phyloP scores from a whole-genome alignment of 2,329 filamentous ascomycete species.

The Sporothrix brasiliensis region DNA sequence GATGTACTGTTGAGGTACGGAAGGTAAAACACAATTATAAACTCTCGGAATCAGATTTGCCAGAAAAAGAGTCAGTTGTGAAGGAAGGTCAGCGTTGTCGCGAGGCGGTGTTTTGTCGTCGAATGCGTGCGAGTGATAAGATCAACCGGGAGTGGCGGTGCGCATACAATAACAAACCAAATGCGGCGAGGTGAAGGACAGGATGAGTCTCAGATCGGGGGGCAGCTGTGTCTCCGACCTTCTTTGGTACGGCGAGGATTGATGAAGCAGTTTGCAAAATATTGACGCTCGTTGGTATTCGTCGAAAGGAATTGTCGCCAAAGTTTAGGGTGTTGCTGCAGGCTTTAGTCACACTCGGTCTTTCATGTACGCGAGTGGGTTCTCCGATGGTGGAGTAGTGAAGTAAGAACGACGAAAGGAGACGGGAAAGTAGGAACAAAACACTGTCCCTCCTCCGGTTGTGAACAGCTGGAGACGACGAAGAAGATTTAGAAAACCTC shows the following conservation, averaged over 20 bases:
- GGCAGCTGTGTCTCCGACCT: constrained; percentile 27
- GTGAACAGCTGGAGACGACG: background rate
- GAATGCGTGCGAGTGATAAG: background rate
- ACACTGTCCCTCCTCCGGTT: background rate
- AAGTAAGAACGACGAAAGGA: background rate
- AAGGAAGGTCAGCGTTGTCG: background rate
- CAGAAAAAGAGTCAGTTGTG: background rate
- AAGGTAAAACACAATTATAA: background rate
- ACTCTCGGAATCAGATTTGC: background rate
- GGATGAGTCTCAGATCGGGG: constrained; percentile 15
- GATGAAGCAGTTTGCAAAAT: constrained; percentile 15
- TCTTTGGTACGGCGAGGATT: background rate
- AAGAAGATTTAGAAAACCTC: background rate
- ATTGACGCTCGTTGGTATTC: background rate
- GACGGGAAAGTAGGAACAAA: background rate
- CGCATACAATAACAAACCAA: background rate
- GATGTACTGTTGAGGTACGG: background rate
- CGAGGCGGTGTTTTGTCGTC: constrained; percentile 4
- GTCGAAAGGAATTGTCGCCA: background rate
- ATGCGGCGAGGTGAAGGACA: background rate
- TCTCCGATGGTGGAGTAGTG: constrained; percentile 5
- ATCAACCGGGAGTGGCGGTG: constrained; percentile 17
- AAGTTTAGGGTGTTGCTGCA: constrained; percentile 19
- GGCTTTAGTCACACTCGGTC: constrained; percentile 21
- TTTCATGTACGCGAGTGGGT: background rate